Base-by-base conservation (phyloP, 768 basidiomycete species). In the Boletales sp. region DNA sequence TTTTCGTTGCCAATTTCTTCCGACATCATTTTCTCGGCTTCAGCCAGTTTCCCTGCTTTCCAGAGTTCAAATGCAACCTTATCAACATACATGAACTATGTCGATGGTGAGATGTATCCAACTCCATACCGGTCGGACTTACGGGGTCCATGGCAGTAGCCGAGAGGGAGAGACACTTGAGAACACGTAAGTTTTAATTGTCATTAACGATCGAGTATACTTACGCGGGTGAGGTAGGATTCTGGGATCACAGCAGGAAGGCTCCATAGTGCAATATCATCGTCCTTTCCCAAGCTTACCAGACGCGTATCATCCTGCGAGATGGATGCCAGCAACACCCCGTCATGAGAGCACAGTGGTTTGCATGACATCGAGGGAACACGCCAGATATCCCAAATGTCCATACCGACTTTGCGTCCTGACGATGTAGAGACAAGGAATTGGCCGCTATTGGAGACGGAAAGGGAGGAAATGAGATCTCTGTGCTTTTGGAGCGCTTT, bases 61-160 rank as follows among this genome's bases (percentile, higher is more conserved):
- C 55, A 61, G 13, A 36, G 24, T 19, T 29, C 38, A 8, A 43
- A 10, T 15, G 30, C 52, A 0, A 24, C 11, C 3, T 45, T 32
- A 30, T 44, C 52, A 41, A 61, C 24, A 29, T 51, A 52, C 2
- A 43, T 57, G 9, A 61, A 45, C 59, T 61, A 21, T n/a, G 18
- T 0, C 9, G 14, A 4, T 48, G 3, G 19, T 8, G 31, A 41
- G 24, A 6, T 27, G 24, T 27, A 17, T 17, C 12, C 12, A 17
- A 3, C n/a, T 31, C 8, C 13, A 5, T 14, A n/a, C 12, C n/a
- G 24, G 24, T 27, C 24, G 24, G 10, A 48, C 56, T 18, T 36
- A 60, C 54, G 2, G 53, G 56, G 4, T 52, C 40, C 14, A 35
- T 8, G 4, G 7, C 12, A 14, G 34, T 14, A 39, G 50, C 38